A percentile compares a stretch with the other conserved stretches of the same genome.
phyloP scores from a whole-genome alignment of 2,329 filamentous ascomycete species.

The Xylariaceae sp. region DNA sequence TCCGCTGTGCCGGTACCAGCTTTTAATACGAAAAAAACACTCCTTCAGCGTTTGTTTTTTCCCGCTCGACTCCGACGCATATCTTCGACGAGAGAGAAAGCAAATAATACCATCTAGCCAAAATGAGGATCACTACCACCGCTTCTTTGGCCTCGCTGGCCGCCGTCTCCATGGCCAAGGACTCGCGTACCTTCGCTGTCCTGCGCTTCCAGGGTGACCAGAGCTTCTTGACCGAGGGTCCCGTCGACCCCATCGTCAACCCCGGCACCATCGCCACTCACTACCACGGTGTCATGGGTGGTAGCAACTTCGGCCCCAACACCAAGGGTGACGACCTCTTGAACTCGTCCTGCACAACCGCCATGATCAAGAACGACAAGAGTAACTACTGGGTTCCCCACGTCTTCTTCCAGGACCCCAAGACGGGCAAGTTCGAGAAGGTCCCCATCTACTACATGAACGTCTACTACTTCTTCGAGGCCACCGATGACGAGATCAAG shows the following conservation, averaged over 20 bases:
- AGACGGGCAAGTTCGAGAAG: slow-evolving; percentile 57
- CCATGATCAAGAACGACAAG: slow-evolving; percentile 61
- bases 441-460: slow-evolving; percentile 69
- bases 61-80: slow-evolving; percentile 2
- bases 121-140: slow-evolving; percentile 27
- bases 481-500: slow-evolving; percentile 59
- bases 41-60: slow-evolving; percentile 14
- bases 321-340: slow-evolving; percentile 57
- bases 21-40: slow-evolving; percentile 12
- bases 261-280: slow-evolving; percentile 56
- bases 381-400: slow-evolving; percentile 74
- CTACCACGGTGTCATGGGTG: slow-evolving; percentile 66
- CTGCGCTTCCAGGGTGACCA: slow-evolving; percentile 62
- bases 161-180: slow-evolving; percentile 38
- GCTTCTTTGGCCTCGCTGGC: slow-evolving; percentile 30
- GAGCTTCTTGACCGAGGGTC: slow-evolving; percentile 54
- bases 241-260: slow-evolving; percentile 62
- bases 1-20: slow-evolving; percentile 21
- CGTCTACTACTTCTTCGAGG: slow-evolving; percentile 70
- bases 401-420: slow-evolving; percentile 61
- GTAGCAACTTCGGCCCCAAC: slow-evolving; percentile 59
- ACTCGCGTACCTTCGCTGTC: slow-evolving; percentile 56
- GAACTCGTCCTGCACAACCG: slow-evolving; percentile 64
- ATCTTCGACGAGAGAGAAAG: background rate
- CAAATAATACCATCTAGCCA: background rate